These are phyloP conservation scores for Hymenoscyphus scutula DNA, from an alignment of 2,329 filamentous ascomycete species.

Conservation along the genomic window DNA sequence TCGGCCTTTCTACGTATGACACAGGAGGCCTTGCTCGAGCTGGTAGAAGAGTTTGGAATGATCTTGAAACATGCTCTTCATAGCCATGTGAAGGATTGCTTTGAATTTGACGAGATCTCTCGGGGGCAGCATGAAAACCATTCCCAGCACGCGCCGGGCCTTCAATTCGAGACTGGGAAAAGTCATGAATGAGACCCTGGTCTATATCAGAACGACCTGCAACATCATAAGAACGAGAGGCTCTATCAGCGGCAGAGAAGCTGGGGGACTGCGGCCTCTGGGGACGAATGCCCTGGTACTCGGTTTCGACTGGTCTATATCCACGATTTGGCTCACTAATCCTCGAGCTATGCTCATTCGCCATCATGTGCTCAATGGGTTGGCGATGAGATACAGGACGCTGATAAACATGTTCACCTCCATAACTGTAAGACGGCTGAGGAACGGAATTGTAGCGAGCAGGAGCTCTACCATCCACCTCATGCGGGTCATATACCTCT, in stretches of 20 bases:
- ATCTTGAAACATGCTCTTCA: constrained; percentile 25
- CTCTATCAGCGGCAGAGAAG: constrained; percentile 23
- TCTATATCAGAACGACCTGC: constrained; percentile 24
- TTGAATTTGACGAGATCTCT: constrained; percentile 24
- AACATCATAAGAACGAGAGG: constrained; percentile 28
- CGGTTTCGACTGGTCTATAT: constrained; percentile 21
- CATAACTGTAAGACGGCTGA: constrained; percentile 16
- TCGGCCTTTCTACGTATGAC: constrained; percentile 27
- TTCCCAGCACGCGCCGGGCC: constrained; percentile 21
- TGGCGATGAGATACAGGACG: constrained; percentile 16
- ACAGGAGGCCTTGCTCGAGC: constrained; percentile 29
- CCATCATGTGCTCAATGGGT: constrained; percentile 13
- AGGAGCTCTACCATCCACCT: constrained; percentile 15
- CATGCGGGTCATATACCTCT: constrained; percentile 17
- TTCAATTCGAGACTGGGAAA: constrained; percentile 34
- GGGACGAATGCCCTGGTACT: constrained; percentile 18
- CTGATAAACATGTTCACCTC: constrained; percentile 18
- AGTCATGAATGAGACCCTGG: constrained; percentile 31
- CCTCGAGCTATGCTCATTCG: constrained; percentile 13
- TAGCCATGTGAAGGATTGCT: constrained; percentile 16
- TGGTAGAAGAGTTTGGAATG: constrained; percentile 18
- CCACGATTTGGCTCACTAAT: constrained; percentile 21
- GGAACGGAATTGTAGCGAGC: constrained; percentile 19
- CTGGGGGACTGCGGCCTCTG: constrained; percentile 23
- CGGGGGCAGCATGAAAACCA: constrained; percentile 25